Evolutionary conservation across 2,329 filamentous ascomycete genomes (phyloP).

Genomic region (Bipolaris cookei): DNA sequence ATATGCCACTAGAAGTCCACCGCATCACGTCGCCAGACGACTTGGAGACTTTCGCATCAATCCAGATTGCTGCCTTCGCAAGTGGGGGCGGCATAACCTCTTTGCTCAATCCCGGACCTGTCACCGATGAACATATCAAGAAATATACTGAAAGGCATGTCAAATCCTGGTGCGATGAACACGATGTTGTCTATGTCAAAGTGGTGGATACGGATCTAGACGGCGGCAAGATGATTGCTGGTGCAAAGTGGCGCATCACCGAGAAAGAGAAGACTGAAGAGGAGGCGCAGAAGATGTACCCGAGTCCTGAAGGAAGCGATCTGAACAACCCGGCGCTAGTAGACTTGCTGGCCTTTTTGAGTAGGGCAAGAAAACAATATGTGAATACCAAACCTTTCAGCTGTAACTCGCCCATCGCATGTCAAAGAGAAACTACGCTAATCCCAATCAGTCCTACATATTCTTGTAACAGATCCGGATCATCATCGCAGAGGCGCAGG

Average conservation of each 20-base stretch:
- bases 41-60: slow-evolving; percentile 35
- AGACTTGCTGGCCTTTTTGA: slow-evolving; percentile 40
- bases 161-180: slow-evolving; percentile 35
- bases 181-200: slow-evolving; percentile 39
- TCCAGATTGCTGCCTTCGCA: slow-evolving; percentile 40
- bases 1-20: slow-evolving; percentile 47
- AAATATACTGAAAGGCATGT: slow-evolving; percentile 33
- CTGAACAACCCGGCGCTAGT: slow-evolving; percentile 31
- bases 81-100: slow-evolving; percentile 35
- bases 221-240: slow-evolving; percentile 42
- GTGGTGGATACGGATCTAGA: slow-evolving; percentile 42
- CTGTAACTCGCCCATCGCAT: slow-evolving; percentile 27
- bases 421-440: not conserved
- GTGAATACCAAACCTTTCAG: slow-evolving; percentile 48
- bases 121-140: slow-evolving; percentile 26
- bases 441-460: slow-evolving; percentile 35
- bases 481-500: slow-evolving; percentile 54
- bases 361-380: slow-evolving; percentile 33
- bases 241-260: slow-evolving; percentile 49
- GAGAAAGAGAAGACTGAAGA: slow-evolving; percentile 40
- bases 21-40: slow-evolving; percentile 34
- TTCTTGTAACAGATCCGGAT: slow-evolving; percentile 46
- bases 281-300: slow-evolving; percentile 39
- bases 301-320: slow-evolving; percentile 31
- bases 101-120: slow-evolving; percentile 27